phyloP scores from a whole-genome alignment of 2,329 filamentous ascomycete genomes.

The Chrysoporthe cubensis region DNA sequence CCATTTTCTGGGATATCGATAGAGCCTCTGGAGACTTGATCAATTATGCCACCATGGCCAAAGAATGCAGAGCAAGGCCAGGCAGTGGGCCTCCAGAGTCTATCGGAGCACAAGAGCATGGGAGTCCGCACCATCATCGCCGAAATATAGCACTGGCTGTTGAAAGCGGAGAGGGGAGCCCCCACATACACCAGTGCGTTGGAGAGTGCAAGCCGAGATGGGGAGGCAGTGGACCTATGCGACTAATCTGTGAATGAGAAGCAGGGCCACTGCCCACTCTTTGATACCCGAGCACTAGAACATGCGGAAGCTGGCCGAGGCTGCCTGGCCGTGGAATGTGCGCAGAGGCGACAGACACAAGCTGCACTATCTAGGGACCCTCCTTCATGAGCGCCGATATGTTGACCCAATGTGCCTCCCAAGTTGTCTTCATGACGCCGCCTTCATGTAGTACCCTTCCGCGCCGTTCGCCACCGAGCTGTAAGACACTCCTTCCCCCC shows the following conservation, averaged over 20 bases:
- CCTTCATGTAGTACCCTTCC: not conserved
- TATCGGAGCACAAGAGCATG: not conserved
- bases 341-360: not conserved
- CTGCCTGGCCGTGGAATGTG: not conserved
- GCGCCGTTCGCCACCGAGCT: not conserved
- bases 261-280: not conserved
- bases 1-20: too few relatives aligned
- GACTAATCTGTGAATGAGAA: not conserved
- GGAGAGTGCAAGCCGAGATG: not conserved
- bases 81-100: too few relatives aligned
- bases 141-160: not conserved
- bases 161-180: not conserved
- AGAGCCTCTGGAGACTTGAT: too few relatives aligned
- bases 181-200: not conserved
- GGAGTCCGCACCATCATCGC: not conserved
- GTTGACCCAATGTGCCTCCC: not conserved
- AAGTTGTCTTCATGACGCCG: too few relatives aligned
- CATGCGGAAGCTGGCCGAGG: not conserved
- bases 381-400: not conserved
- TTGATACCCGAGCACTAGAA: not conserved
- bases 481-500: not conserved
- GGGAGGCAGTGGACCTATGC: not conserved
- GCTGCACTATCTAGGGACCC: not conserved
- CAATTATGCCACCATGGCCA: too few relatives aligned
- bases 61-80: too few relatives aligned